Evolutionary conservation across 768 basidiomycete species (phyloP).

Genomic region (Russula ochroleuca): DNA sequence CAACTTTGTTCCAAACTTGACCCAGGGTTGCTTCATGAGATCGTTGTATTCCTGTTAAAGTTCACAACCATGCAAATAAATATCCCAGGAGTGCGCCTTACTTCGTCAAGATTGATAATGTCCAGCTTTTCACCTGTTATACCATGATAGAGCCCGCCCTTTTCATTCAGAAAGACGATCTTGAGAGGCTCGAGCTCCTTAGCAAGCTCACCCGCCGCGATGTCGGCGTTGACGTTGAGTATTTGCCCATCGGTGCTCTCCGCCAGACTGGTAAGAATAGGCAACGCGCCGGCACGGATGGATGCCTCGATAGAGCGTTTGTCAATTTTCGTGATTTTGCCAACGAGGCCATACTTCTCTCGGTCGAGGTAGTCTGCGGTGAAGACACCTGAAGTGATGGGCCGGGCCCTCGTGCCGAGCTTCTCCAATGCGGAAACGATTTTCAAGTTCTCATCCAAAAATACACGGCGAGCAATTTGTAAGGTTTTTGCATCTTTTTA

Average conservation of each 20-base stretch:
- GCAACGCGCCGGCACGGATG: constrained; percentile 92
- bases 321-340: constrained; percentile 91
- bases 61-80: background rate
- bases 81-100: constrained; percentile 33
- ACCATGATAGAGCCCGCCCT: constrained; percentile 97
- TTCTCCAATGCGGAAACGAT: constrained; percentile 90
- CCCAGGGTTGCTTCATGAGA: constrained; percentile 98
- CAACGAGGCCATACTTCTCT: constrained; percentile 92
- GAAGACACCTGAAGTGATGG: constrained; percentile 97
- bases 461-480: constrained; percentile 89
- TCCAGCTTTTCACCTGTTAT: constrained; percentile 94
- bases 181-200: constrained; percentile 98
- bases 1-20: constrained; percentile 98
- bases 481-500: constrained; percentile 84
- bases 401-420: constrained; percentile 93
- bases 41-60: constrained; percentile 78
- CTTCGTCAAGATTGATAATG: constrained; percentile 97
- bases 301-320: constrained; percentile 96
- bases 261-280: constrained; percentile 91
- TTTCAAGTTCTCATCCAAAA: constrained; percentile 95
- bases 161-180: constrained; percentile 97
- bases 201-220: constrained; percentile 95
- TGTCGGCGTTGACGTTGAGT: constrained; percentile 97
- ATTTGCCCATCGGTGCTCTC: constrained; percentile 97
- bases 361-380: constrained; percentile 95